Evolutionary conservation across 2,329 filamentous ascomycete genomes (phyloP).

Genomic region (Taxawa tesnikishii): DNA sequence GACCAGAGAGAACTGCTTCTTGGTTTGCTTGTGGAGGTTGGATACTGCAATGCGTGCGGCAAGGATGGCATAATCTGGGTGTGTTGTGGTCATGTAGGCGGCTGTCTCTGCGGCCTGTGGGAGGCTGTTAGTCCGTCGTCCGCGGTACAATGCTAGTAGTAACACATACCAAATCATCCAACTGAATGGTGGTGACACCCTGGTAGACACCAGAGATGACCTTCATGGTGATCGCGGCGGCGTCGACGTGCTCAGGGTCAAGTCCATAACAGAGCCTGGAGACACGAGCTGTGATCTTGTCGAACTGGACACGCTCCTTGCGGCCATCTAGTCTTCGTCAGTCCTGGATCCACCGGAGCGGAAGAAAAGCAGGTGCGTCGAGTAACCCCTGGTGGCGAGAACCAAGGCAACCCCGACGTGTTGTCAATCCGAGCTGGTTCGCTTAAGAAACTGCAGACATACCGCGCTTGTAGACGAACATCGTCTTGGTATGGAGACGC

Average conservation of each 20-base stretch:
- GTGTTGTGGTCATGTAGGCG: constrained; percentile 98
- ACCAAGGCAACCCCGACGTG: too few relatives aligned
- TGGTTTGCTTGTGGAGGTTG: constrained; percentile 99
- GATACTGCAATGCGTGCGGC: constrained; percentile 97
- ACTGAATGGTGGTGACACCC: constrained; percentile 89
- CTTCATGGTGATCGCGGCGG: constrained; percentile 96
- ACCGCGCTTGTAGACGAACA: constrained; percentile 55
- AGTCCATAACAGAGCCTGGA: constrained; percentile 96
- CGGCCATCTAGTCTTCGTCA: constrained; percentile 98
- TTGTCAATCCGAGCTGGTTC: too few relatives aligned
- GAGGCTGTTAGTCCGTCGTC: constrained; percentile 6
- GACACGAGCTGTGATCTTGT: constrained; percentile 99
- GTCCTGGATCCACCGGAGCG: too few relatives aligned
- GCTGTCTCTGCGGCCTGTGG: constrained; percentile 89
- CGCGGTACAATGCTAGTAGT: constrained; percentile 9
- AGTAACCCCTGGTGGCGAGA: too few relatives aligned
- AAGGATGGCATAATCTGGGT: constrained; percentile 97
- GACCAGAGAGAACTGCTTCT: constrained; percentile 98
- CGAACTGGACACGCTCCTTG: constrained; percentile 99
- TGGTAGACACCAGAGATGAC: constrained; percentile 99
- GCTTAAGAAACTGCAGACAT: constrained; percentile 14
- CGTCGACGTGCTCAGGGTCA: constrained; percentile 90
- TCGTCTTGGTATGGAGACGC: constrained; percentile 20
- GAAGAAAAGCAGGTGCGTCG: too few relatives aligned
- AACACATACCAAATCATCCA: constrained; percentile 83